Evolutionary conservation across 768 basidiomycete genomes (phyloP).

Genomic region (Tulasnella sp.): DNA sequence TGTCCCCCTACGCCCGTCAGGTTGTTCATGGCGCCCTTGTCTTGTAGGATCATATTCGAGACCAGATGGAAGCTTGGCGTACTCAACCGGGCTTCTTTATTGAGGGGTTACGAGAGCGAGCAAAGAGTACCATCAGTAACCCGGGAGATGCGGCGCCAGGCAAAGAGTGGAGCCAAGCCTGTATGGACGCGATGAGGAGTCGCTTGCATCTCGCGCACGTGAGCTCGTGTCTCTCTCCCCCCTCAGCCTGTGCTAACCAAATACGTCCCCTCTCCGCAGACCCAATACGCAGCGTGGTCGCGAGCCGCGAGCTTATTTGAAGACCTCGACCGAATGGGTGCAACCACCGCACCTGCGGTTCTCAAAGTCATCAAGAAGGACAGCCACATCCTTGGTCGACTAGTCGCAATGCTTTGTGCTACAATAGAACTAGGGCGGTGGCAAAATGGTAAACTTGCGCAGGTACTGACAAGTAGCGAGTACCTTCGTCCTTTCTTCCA

Average conservation of each 20-base stretch:
- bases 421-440: not conserved
- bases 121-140: not conserved
- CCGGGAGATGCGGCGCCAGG: not conserved
- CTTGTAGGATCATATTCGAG: constrained; percentile 7
- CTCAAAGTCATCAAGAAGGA: not conserved
- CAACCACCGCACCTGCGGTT: not conserved
- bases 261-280: not conserved
- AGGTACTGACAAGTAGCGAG: not conserved
- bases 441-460: not conserved
- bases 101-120: not conserved
- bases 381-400: not conserved
- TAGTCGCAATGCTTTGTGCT: not conserved
- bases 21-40: not conserved
- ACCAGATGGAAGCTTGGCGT: constrained; percentile 16
- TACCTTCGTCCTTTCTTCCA: not conserved
- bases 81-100: constrained; percentile 4
- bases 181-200: not conserved
- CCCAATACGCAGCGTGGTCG: constrained; percentile 3
- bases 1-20: not conserved
- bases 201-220: constrained; percentile 14
- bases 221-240: not conserved
- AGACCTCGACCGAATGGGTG: constrained; percentile 1
- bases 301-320: constrained; percentile 5
- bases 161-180: not conserved
- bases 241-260: not conserved